A percentile compares a stretch with the other conserved stretches of the same genome.
Evolutionary conservation across 2,329 filamentous ascomycete species (phyloP).

Genomic region (Plectosphaerella sp.): DNA sequence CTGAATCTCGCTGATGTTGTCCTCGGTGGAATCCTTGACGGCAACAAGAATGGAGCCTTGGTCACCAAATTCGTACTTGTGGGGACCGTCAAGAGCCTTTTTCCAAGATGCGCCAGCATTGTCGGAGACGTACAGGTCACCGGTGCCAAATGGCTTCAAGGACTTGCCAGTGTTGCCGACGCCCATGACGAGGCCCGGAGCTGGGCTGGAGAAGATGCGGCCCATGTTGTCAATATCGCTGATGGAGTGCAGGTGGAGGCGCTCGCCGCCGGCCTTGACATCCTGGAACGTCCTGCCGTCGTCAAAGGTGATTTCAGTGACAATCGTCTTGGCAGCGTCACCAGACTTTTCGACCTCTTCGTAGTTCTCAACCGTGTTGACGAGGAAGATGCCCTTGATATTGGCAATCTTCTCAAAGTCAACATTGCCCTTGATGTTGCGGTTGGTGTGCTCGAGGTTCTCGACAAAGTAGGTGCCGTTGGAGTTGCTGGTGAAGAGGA

Average conservation of each 20-base stretch:
- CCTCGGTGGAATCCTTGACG: slow-evolving; percentile 65
- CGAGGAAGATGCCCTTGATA: slow-evolving; percentile 87
- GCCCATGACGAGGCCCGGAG: slow-evolving; percentile 90
- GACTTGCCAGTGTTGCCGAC: slow-evolving; percentile 82
- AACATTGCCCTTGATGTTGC: slow-evolving; percentile 68
- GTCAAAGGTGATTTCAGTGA: slow-evolving; percentile 87
- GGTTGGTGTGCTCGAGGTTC: slow-evolving; percentile 90
- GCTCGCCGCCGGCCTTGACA: slow-evolving; percentile 62
- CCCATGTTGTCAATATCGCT: slow-evolving; percentile 80
- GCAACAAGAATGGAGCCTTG: slow-evolving; percentile 86
- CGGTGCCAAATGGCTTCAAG: slow-evolving; percentile 66
- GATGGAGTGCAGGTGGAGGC: slow-evolving; percentile 86
- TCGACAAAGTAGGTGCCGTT: slow-evolving; percentile 94
- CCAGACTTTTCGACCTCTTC: slow-evolving; percentile 60
- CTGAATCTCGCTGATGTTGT: slow-evolving; percentile 51
- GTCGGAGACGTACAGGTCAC: slow-evolving; percentile 83
- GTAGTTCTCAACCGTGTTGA: slow-evolving; percentile 87
- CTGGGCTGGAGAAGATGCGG: slow-evolving; percentile 86
- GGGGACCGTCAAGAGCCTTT: slow-evolving; percentile 69
- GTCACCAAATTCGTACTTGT: slow-evolving; percentile 96
- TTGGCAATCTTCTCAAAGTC: slow-evolving; percentile 93
- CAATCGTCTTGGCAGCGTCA: slow-evolving; percentile 58
- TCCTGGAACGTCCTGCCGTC: slow-evolving; percentile 82
- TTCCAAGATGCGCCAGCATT: slow-evolving; percentile 86
- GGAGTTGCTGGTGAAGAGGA: slow-evolving; percentile 92